Percentiles rank a stretch among this genome's conserved stretches.
Conservation (phyloP, 129 eudicot species). For the Chrysanthemum seticuspe region DNA sequence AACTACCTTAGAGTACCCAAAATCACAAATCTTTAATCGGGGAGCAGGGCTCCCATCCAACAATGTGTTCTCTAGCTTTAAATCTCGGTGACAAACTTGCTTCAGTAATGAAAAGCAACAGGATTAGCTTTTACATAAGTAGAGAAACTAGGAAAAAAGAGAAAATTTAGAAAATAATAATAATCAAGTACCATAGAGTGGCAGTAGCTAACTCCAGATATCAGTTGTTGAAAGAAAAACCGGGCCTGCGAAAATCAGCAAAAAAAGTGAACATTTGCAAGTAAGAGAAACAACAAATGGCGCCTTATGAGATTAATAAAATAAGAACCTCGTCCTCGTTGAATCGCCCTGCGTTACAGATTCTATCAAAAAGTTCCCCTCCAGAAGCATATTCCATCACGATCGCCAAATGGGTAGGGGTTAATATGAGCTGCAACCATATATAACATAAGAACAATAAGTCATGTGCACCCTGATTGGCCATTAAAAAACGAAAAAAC, state of each 20-base stretch:
- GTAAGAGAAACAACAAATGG: neutral
- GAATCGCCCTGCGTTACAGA: constrained; percentile 55
- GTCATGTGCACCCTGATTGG: neutral
- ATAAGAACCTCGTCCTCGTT: constrained; percentile 56
- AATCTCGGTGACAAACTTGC: constrained; percentile 86
- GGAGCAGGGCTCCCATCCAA: constrained; percentile 87
- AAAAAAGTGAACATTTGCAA: constrained; percentile 16
- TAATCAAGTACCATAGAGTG: constrained; percentile 54
- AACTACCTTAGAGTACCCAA: constrained; percentile 76
- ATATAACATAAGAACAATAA: constrained; percentile 14
- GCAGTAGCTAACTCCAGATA: constrained; percentile 77
- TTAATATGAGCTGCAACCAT: constrained; percentile 45
- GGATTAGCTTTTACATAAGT: neutral
- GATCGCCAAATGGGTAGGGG: constrained; percentile 67
- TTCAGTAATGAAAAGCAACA: constrained; percentile 34
- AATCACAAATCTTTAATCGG: constrained; percentile 73
- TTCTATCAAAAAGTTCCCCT: constrained; percentile 68
- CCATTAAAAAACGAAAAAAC: neutral
- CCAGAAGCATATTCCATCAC: constrained; percentile 77
- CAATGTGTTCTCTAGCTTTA: constrained; percentile 75
- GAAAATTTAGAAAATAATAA: neutral
- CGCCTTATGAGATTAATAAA: neutral
- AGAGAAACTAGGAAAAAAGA: neutral
- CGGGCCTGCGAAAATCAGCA: constrained; percentile 43
- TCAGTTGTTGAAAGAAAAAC: constrained; percentile 67